phyloP scores from a whole-genome alignment of 164 flowering plant species.

The Saururus chinensis region DNA sequence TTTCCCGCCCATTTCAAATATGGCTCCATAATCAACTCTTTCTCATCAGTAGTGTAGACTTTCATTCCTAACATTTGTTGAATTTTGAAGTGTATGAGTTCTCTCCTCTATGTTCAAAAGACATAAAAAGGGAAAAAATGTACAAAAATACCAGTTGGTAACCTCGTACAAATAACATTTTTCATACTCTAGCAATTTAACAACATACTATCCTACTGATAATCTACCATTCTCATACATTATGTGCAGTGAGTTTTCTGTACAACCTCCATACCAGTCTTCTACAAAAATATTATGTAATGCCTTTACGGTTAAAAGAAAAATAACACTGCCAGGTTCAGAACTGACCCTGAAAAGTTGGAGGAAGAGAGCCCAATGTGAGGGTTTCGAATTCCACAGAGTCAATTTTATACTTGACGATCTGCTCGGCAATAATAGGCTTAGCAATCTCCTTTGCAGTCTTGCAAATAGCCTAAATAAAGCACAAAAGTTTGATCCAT shows the following conservation, averaged over 20 bases:
- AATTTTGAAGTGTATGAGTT: not conserved
- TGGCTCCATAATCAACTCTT: conserved; percentile 94
- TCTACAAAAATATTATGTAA: not conserved
- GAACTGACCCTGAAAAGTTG: conserved; percentile 82
- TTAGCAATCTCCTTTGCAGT: conserved; percentile 64
- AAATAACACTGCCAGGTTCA: not conserved
- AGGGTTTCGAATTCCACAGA: conserved; percentile 83
- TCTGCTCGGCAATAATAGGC: conserved; percentile 95
- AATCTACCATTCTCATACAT: too few species aligned
- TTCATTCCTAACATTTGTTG: conserved; percentile 62
- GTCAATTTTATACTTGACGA: conserved; percentile 84
- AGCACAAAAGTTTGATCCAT: too few species aligned
- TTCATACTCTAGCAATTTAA: too few species aligned
- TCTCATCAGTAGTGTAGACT: conserved; percentile 82
- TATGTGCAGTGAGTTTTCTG: too few species aligned
- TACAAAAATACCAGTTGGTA: not conserved
- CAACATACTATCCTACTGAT: too few species aligned
- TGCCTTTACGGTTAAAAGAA: not conserved
- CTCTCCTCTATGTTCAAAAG: not conserved
- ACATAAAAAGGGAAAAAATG: not conserved
- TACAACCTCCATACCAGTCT: too few species aligned
- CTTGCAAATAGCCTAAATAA: conserved; percentile 78
- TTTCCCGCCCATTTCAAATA: conserved; percentile 90
- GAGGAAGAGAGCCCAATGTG: conserved; percentile 81
- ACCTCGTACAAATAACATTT: not conserved